Evolutionary conservation across 345 rosid genomes (phyloP).

Genomic region (Dimocarpus longan): DNA sequence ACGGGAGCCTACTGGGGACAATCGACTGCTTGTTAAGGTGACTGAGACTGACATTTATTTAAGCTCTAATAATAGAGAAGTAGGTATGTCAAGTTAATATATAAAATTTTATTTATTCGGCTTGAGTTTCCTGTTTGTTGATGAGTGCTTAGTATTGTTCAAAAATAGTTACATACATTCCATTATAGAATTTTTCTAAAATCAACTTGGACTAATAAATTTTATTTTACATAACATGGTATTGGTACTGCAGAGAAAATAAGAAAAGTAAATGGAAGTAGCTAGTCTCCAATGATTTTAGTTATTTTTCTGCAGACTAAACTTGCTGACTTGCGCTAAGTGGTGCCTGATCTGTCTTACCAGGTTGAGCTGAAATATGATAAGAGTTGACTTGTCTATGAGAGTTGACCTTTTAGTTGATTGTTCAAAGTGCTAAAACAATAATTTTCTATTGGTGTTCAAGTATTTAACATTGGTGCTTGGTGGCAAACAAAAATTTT

Average conservation of each 20-base stretch:
- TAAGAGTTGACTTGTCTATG: too few relatives aligned
- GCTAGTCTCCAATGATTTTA: neutral
- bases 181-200: neutral
- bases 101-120: neutral
- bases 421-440: neutral
- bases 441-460: neutral
- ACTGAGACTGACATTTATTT: slow-evolving; percentile 6
- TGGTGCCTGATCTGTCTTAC: neutral
- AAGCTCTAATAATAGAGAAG: neutral
- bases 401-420: too few relatives aligned
- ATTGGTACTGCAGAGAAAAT: neutral
- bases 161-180: neutral
- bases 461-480: neutral
- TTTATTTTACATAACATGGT: neutral
- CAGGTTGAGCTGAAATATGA: too few relatives aligned
- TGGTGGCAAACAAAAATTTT: neutral
- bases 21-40: slow-evolving; percentile 88
- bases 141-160: neutral
- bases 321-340: slow-evolving; percentile 5
- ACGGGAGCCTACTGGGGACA: slow-evolving; percentile 61
- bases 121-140: neutral
- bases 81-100: neutral
- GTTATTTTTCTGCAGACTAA: neutral
- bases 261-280: neutral
- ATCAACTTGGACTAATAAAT: neutral